phyloP scores from a whole-genome alignment of 2,329 filamentous ascomycete species.

The Myriosclerotinia duriaeana region DNA sequence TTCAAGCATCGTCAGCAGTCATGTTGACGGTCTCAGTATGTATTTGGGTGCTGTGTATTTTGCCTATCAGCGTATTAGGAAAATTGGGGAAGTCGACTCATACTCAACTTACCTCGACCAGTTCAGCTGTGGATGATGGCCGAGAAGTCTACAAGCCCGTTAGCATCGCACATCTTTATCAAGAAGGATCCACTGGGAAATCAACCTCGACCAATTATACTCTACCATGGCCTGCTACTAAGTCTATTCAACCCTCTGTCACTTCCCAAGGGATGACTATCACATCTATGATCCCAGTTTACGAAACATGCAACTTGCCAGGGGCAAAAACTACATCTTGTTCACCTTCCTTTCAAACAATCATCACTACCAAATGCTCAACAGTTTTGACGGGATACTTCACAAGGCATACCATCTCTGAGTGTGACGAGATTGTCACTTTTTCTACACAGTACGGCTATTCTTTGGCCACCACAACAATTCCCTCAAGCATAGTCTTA shows the following conservation, averaged over 20 bases:
- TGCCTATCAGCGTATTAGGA: background rate
- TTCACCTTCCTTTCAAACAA: slow-evolving; percentile 28
- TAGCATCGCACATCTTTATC: background rate
- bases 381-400: slow-evolving; percentile 34
- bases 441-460: slow-evolving; percentile 35
- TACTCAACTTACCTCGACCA: background rate
- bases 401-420: slow-evolving; percentile 29
- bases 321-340: slow-evolving; percentile 28
- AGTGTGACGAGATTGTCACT: slow-evolving; percentile 35
- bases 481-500: background rate
- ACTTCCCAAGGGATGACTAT: slow-evolving; percentile 30
- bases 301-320: slow-evolving; percentile 32
- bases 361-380: slow-evolving; percentile 31
- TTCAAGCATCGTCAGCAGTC: background rate
- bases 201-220: slow-evolving; percentile 22
- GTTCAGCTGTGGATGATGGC: background rate
- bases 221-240: slow-evolving; percentile 25
- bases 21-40: background rate
- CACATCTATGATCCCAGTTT: slow-evolving; percentile 30
- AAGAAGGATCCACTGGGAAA: background rate
- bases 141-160: slow-evolving; percentile 2
- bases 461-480: slow-evolving; percentile 28
- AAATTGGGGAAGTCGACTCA: background rate
- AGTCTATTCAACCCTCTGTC: slow-evolving; percentile 20
- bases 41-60: slow-evolving; percentile 11